Evolutionary conservation across 2,329 filamentous ascomycete genomes (phyloP).

Genomic region (Alternaria infectoria): DNA sequence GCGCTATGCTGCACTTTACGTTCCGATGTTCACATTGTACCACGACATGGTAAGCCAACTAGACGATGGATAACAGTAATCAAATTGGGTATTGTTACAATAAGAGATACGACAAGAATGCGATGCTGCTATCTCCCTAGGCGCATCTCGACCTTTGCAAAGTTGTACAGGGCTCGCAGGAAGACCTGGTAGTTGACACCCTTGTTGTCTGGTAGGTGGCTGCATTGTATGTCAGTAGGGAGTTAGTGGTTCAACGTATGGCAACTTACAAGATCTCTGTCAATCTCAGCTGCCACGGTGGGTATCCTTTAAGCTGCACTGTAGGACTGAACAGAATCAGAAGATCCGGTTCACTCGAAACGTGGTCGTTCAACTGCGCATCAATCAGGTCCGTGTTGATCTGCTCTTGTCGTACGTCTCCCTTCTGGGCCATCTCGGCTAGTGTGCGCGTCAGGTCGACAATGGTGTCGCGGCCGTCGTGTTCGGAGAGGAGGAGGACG

Average conservation of each 20-base stretch:
- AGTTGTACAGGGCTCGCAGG: conserved; percentile 81
- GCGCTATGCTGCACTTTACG: not conserved
- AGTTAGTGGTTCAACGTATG: not conserved
- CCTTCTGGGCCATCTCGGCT: conserved; percentile 90
- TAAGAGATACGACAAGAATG: conserved; percentile 6
- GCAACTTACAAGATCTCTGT: conserved; percentile 84
- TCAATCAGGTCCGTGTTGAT: conserved; percentile 88
- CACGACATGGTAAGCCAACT: not conserved
- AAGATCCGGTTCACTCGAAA: conserved; percentile 89
- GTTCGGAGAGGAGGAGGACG: conserved; percentile 81
- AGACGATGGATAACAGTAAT: not conserved
- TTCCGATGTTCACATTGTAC: not conserved
- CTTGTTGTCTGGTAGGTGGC: conserved; percentile 70
- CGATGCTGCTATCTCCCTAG: conserved; percentile 64
- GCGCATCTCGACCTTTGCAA: conserved; percentile 85
- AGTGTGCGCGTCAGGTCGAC: conserved; percentile 95
- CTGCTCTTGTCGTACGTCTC: conserved; percentile 80
- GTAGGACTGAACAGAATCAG: conserved; percentile 85
- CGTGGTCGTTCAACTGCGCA: conserved; percentile 77
- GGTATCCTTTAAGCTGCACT: conserved; percentile 87
- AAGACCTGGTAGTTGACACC: conserved; percentile 95
- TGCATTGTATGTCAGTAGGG: conserved; percentile 24
- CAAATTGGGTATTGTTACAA: conserved; percentile 22
- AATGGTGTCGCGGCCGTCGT: conserved; percentile 90
- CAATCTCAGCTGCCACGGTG: conserved; percentile 92